Evolutionary conservation across 139 green algal species (phyloP).

Genomic region (Desmodesmus armatus): DNA sequence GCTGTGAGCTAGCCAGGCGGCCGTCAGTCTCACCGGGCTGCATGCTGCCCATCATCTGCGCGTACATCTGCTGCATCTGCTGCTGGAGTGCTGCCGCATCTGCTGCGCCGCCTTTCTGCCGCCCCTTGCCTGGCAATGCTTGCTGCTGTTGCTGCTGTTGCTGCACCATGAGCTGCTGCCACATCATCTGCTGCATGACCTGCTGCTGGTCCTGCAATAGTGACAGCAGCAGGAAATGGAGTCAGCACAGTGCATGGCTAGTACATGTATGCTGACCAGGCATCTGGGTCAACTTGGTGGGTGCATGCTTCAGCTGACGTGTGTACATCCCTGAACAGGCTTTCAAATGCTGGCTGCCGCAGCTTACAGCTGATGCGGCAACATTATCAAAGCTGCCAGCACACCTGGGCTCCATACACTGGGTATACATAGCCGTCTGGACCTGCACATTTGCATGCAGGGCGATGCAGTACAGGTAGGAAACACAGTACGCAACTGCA

Average conservation of each 20-base stretch:
- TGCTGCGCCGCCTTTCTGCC: no score
- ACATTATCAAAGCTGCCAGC: neutral
- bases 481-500: neutral
- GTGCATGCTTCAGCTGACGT: neutral
- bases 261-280: neutral
- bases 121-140: no score
- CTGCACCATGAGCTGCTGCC: constrained; percentile 45
- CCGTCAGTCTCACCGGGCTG: no score
- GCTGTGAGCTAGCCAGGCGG: no score
- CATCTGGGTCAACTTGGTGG: neutral
- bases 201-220: neutral
- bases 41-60: constrained; percentile 21
- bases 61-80: no score
- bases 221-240: neutral
- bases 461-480: neutral
- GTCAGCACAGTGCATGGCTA: neutral
- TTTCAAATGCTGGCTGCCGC: neutral
- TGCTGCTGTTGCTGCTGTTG: constrained; percentile 34
- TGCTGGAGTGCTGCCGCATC: no score
- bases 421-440: constrained; percentile 24
- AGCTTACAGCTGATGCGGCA: neutral
- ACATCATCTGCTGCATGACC: constrained; percentile 36
- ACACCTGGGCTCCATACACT: constrained; percentile 3
- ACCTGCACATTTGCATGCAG: no score
- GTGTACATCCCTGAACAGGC: neutral